phyloP scores from a whole-genome alignment of 257 asterid species.

The Nicotiana otophora region DNA sequence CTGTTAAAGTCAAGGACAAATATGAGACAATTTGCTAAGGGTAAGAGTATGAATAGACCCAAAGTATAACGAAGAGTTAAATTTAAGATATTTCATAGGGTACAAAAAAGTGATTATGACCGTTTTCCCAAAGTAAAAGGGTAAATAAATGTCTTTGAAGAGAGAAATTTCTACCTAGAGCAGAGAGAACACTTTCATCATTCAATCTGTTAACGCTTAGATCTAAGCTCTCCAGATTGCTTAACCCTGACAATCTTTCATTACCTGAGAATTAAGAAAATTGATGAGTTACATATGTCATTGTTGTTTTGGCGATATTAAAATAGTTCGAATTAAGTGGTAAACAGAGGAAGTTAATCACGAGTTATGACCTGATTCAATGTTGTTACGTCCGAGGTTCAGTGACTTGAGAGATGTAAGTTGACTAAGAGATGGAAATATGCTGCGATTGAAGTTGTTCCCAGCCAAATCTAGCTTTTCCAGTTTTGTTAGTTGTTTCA shows the following conservation, averaged over 20 bases:
- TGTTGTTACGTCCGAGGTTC: background rate
- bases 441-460: background rate
- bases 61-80: no score
- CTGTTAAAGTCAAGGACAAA: no score
- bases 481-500: background rate
- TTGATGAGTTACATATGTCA: background rate
- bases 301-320: background rate
- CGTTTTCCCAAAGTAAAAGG: background rate
- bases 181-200: background rate
- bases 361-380: background rate
- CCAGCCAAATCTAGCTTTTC: background rate
- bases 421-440: background rate
- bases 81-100: no score
- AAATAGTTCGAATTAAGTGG: background rate
- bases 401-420: background rate
- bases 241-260: background rate
- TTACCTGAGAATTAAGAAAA: background rate
- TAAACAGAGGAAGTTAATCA: background rate
- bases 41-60: no score
- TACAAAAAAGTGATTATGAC: no score
- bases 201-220: background rate
- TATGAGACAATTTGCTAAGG: no score
- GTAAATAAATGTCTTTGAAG: no score
- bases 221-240: background rate
- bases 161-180: background rate